Evolutionary conservation across 768 basidiomycete genomes (phyloP).

Genomic region (Russula compacta): DNA sequence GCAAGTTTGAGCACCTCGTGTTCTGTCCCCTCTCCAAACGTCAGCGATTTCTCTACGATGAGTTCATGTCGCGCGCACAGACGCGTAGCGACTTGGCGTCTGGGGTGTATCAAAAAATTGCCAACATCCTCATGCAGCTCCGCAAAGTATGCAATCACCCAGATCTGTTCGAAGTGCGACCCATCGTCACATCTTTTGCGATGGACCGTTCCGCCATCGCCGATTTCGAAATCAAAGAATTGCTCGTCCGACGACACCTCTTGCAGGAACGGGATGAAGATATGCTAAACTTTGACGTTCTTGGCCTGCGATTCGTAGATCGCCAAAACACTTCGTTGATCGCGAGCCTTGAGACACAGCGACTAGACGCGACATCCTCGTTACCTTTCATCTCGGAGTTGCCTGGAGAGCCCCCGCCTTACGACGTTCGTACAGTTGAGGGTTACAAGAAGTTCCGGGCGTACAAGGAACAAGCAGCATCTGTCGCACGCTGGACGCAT

Average conservation of each 20-base stretch:
- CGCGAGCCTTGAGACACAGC: conserved; percentile 42
- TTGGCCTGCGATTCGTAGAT: conserved; percentile 56
- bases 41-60: conserved; percentile 92
- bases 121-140: conserved; percentile 96
- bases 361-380: conserved; percentile 49
- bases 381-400: conserved; percentile 46
- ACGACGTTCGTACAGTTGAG: conserved; percentile 63
- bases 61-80: conserved; percentile 85
- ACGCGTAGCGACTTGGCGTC: conserved; percentile 76
- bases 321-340: conserved; percentile 45
- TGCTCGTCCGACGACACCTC: conserved; percentile 72
- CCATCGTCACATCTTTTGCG: conserved; percentile 68
- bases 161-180: conserved; percentile 83
- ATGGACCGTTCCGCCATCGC: conserved; percentile 68
- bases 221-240: conserved; percentile 78
- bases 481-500: conserved; percentile 56
- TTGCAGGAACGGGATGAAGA: conserved; percentile 47
- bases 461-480: conserved; percentile 39
- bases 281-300: conserved; percentile 46
- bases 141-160: conserved; percentile 97
- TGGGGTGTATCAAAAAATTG: conserved; percentile 80
- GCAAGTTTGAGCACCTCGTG: conserved; percentile 86
- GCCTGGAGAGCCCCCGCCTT: conserved; percentile 57
- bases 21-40: conserved; percentile 84
- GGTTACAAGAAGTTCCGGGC: conserved; percentile 52